phyloP scores from a whole-genome alignment of 2,329 filamentous ascomycete species.

The Laburnicola sp. region DNA sequence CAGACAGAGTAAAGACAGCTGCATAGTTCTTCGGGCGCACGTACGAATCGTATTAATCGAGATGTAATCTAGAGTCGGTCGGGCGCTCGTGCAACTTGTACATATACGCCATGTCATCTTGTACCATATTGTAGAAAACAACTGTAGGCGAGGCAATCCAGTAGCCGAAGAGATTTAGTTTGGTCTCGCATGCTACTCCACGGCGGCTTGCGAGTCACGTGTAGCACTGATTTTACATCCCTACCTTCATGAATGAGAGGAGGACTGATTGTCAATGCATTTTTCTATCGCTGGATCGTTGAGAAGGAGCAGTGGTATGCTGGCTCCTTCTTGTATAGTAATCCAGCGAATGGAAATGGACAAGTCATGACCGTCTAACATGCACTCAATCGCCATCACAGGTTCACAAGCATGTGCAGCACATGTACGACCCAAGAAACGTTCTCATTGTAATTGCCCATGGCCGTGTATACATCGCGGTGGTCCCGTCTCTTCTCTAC shows the following conservation, averaged over 20 bases:
- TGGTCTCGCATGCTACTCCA: too few species aligned
- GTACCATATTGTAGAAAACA: neutral
- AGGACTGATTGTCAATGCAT: constrained; percentile 46
- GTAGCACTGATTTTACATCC: constrained; percentile 47
- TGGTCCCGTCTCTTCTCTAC: constrained; percentile 1
- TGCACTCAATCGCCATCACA: constrained; percentile 1
- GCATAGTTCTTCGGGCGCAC: too few species aligned
- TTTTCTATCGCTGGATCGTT: constrained; percentile 44
- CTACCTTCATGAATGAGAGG: constrained; percentile 33
- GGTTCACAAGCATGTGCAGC: neutral
- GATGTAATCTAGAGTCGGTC: too few species aligned
- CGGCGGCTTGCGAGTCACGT: too few species aligned
- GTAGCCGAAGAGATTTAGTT: too few species aligned
- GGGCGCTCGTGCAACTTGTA: too few species aligned
- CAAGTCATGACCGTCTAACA: neutral
- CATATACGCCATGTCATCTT: neutral
- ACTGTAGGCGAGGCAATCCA: neutral
- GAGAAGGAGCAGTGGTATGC: constrained; percentile 36
- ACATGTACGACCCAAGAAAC: neutral
- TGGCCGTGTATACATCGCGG: neutral
- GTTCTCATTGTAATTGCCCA: neutral
- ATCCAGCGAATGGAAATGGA: constrained; percentile 22
- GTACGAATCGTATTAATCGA: too few species aligned
- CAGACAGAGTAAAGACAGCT: neutral
- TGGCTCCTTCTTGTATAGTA: constrained; percentile 34